phyloP scores from a whole-genome alignment of 305 asterid genomes.

The Rubia tinctorum region DNA sequence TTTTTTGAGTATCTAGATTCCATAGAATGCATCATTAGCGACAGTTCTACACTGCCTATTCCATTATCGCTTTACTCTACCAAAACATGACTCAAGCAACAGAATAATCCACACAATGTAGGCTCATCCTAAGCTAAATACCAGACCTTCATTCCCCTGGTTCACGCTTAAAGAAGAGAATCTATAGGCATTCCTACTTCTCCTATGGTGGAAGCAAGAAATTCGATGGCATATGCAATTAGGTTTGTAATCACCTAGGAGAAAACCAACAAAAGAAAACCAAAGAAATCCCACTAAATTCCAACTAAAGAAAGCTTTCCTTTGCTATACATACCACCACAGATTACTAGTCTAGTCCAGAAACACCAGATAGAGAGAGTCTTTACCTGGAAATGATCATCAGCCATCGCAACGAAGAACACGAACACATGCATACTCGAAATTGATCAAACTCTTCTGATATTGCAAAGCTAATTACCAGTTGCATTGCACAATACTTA shows the following conservation, averaged over 20 bases:
- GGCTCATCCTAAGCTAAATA: background rate
- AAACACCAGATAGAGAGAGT: no score
- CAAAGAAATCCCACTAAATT: background rate
- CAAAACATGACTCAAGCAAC: background rate
- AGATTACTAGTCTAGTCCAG: background rate
- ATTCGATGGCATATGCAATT: conserved; percentile 47
- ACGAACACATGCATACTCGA: background rate
- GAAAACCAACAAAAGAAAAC: conserved; percentile 59
- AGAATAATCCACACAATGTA: background rate
- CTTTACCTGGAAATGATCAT: background rate
- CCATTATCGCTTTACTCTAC: background rate
- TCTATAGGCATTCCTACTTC: background rate
- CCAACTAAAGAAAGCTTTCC: background rate
- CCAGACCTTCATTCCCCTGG: background rate
- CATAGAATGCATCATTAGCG: background rate
- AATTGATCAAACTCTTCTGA: background rate
- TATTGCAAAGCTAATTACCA: background rate
- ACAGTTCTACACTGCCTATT: background rate
- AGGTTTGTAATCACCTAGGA: conserved; percentile 79
- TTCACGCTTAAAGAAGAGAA: background rate
- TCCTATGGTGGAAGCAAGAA: conserved; percentile 64
- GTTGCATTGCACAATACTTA: background rate
- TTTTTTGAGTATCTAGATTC: background rate
- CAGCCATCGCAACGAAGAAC: background rate
- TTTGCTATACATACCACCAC: background rate